phyloP scores from a whole-genome alignment of 2,329 filamentous ascomycete genomes.

The Alternaria sp. region DNA sequence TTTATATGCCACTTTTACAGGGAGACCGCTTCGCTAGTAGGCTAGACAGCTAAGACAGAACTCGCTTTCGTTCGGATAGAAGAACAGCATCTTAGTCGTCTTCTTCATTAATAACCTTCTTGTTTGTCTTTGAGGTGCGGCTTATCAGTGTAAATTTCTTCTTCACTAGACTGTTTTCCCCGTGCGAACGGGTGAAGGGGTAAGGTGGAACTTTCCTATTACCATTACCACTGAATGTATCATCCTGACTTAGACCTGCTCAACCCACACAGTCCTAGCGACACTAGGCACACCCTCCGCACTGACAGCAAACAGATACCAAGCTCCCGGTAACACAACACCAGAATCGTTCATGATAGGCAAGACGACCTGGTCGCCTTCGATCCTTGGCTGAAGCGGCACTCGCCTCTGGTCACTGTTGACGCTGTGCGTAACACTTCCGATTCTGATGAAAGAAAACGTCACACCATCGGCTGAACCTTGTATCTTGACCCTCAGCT shows the following conservation, averaged over 20 bases:
- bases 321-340: conserved; percentile 27
- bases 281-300: conserved; percentile 28
- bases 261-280: conserved; percentile 24
- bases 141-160: too few relatives aligned
- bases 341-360: conserved; percentile 24
- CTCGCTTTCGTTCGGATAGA: too few relatives aligned
- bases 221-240: rapidly evolving
- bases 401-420: conserved; percentile 36
- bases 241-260: conserved; percentile 2
- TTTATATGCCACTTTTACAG: too few relatives aligned
- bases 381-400: conserved; percentile 18
- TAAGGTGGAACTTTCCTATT: too few relatives aligned
- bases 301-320: conserved; percentile 33
- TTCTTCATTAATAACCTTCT: too few relatives aligned
- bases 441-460: conserved; percentile 32
- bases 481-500: conserved; percentile 23
- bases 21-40: too few relatives aligned
- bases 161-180: background rate
- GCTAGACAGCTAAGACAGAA: too few relatives aligned
- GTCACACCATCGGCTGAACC: conserved; percentile 18
- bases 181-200: too few relatives aligned
- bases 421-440: conserved; percentile 34
- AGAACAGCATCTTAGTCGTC: too few relatives aligned
- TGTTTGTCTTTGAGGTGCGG: too few relatives aligned
- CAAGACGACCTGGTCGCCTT: conserved; percentile 16